Base-by-base conservation (phyloP, 768 basidiomycete genomes). In the Flagelloscypha sp. region DNA sequence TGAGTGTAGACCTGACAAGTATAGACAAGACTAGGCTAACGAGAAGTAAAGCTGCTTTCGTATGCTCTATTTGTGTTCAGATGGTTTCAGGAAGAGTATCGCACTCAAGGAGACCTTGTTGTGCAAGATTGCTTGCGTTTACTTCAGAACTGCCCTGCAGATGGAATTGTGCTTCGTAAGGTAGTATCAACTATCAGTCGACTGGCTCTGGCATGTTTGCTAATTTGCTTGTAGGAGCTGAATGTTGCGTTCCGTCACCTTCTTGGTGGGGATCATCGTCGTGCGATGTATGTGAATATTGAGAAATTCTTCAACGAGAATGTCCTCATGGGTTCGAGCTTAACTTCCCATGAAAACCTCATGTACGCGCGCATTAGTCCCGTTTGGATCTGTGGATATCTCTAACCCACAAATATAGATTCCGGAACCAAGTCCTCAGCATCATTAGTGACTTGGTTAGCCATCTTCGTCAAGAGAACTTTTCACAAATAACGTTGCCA, bases 161-260 rank as follows among this genome's bases (percentile, higher is more conserved):
- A 84, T 50, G 82, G 82, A 7, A 82, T 89, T 10, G 65, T 75
- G 7, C 70, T 88, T 13, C 70, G 94, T 59, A 89, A 84, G 70
- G 90, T 87, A 23, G 22, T 55, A 23, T 17, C 24, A n/a, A 16
- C 31, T 45, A 31, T 25, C 15, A 24, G 11, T 31, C 8, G 7
- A 15, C 24, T 16, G n/a, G n/a, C 17, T 9, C 30, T 23, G n/a
- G 33, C 13, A n/a, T 37, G 11, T 13, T 33, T 15, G 28, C 32
- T 33, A 38, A 35, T 48, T 50, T 17, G 54, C 25, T 19, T 28
- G 6, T 50, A 93, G 88, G 94, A 98, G 52, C 64, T 97, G 32
- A 78, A 94, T 65, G 81, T 94, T 9, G 90, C 92, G 8, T 81
- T 94, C 34, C 75, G 94, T 27, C 93, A 98, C 57, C 72, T 98